Conservation (phyloP, 331 rosid species). For the Quercus tomentella region DNA sequence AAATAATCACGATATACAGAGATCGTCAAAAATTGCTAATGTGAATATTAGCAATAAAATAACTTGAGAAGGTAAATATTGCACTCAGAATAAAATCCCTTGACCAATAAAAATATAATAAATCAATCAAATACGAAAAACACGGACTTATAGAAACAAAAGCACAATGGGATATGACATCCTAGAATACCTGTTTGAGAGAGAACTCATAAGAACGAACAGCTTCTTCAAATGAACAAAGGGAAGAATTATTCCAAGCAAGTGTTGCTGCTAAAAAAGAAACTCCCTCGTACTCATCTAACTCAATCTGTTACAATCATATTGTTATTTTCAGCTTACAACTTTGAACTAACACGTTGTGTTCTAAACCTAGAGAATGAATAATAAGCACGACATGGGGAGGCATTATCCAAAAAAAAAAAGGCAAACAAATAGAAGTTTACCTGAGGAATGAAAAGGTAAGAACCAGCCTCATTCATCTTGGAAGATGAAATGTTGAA, state of each 20-base stretch:
- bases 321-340: slow-evolving; percentile 9
- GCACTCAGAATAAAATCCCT: background rate
- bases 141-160: slow-evolving; percentile 3
- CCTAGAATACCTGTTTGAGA: slow-evolving; percentile 62
- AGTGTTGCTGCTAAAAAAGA: slow-evolving; percentile 78
- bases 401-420: slow-evolving; percentile 1
- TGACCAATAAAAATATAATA: background rate
- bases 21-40: background rate
- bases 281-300: slow-evolving; percentile 65
- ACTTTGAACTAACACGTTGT: background rate
- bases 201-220: slow-evolving; percentile 48
- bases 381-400: slow-evolving; percentile 4
- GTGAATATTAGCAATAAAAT: background rate
- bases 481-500: slow-evolving; percentile 29
- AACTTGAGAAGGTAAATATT: background rate
- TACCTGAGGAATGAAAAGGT: slow-evolving; percentile 86
- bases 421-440: slow-evolving; percentile 9
- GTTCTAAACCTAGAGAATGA: slow-evolving; percentile 6
- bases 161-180: slow-evolving; percentile 1
- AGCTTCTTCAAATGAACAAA: slow-evolving; percentile 61
- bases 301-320: slow-evolving; percentile 62
- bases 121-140: slow-evolving; percentile 12
- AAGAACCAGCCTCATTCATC: slow-evolving; percentile 48
- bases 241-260: slow-evolving; percentile 72
- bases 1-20: background rate